Evolutionary conservation across 441 rosid genomes (phyloP), one percentile per base, ranked within the genome.

Genomic region (Pelargonium hybrid): DNA sequence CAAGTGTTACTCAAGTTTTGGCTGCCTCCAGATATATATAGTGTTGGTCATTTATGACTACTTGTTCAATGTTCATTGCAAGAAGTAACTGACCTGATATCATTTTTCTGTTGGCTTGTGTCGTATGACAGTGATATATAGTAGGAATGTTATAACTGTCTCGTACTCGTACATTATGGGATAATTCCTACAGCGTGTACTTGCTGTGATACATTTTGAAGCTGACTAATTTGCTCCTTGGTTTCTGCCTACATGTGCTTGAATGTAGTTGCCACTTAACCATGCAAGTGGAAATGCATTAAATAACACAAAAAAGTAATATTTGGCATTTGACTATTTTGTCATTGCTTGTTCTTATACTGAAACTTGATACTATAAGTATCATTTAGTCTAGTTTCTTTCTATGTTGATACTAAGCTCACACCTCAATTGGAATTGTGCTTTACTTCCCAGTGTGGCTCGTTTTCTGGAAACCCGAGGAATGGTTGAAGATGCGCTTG

Each of bases 401-500:
- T 69, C 75, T 75, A 61, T 67, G 9, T 70, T 65, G 45, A 15
- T 59, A 59, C 65, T 13, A 18, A 29, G 67, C 47, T 65, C 56
- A 65, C 21, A 65, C 47, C 31, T 37, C 67, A 43, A 31, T 65
- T 31, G 20, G 34, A 65, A 65, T 37, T 65, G 45, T 13, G 17
- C 43, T 65, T 65, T 14, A 14, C 31, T 31, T 18, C 67, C 21
- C 47, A 65, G 67, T 65, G 67, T 65, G 29, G 67, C 67, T 65
- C 67, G 34, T n/a, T 65, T 65, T 37, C 34, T 65, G 67, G 67
- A 65, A 23, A 88, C 99, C 63, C 90, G 99, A 62, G 96, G 97
- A 65, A 95, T 92, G 99, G 77, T 86, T 71, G 98, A 95, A 82
- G 88, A 88, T 76, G 99, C 99, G 71, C 79, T 94, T 72, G 96